Evolutionary conservation across 1,139 yeast genomes (phyloP), one percentile per base, ranked within the genome.

Genomic region (Debaryomyces nepalensis): DNA sequence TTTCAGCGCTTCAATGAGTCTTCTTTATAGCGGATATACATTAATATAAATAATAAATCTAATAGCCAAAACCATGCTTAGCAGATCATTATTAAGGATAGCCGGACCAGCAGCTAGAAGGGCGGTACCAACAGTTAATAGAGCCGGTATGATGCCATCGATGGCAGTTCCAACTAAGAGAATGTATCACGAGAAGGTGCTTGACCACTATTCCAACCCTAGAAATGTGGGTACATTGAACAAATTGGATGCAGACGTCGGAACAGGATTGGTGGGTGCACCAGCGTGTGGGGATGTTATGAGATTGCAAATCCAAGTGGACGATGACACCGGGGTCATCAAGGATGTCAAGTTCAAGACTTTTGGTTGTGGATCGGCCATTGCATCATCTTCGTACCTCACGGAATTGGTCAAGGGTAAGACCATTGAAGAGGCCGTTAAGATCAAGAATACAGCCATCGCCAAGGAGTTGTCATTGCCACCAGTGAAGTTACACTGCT

Each of bases 261-360:
- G 99, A 34, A 93, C 99, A 2, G 99, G 99, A 1, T 78, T 93
- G 34, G 99, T 93, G 14, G 93, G 99, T 42, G 99, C 99, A 0
- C 99, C 99, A 43, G 99, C 99, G 0, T 93, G 99, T 73, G 99
- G 99, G 46, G 99, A 93, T 72, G 99, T 93, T 40, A 93, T 93
- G 97, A 85, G 96, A 69, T 78, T 93, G 53, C 99, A 93, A 66
- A 93, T 93, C 58, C 82, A 91, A 61, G 99, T 93, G 12, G 84
- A 84, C 54, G 98, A 90, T 55, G 84, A 79, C 44, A 83, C 95
- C 24, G 99, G 99, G 2, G 76, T 87, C 45, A 93, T 93, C 57
- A 82, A 87, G 63, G 97, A 93, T 64, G 99, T 93, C 52, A 93
- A 90, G 69, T 93, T 93, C 71, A 93, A 93, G 79, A 93, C 99